A percentile compares a stretch with the other conserved stretches of the same genome.
These are phyloP conservation scores for Lachancea meyersii DNA, from an alignment of 805 yeast genomes.

Conservation along the genomic window DNA sequence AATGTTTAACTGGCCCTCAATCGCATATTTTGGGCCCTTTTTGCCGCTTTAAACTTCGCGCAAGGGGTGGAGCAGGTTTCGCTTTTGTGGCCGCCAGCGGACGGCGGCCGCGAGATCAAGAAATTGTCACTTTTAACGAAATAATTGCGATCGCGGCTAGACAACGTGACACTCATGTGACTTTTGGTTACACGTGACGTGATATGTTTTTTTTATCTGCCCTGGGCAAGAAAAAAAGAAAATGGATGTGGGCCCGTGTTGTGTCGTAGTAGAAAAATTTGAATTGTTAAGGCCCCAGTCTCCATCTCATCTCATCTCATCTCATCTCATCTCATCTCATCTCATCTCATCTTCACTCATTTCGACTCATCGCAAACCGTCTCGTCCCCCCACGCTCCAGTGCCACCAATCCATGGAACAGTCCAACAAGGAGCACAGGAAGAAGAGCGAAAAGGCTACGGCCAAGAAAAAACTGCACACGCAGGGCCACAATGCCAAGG, in stretches of 20 bases:
- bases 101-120: too few relatives aligned
- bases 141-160: not conserved
- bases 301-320: not conserved
- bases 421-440: slow-evolving; percentile 78
- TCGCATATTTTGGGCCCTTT: too few relatives aligned
- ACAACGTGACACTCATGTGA: not conserved
- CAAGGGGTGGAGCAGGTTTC: not conserved
- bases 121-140: not conserved
- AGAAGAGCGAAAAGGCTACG: slow-evolving; percentile 46
- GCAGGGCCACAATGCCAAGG: slow-evolving; percentile 80
- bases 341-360: slow-evolving; percentile 18
- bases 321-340: slow-evolving; percentile 1
- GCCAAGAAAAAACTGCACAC: slow-evolving; percentile 85
- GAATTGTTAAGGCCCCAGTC: not conserved
- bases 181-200: not conserved
- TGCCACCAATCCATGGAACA: slow-evolving; percentile 55
- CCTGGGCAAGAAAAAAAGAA: not conserved
- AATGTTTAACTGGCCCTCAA: too few relatives aligned
- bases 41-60: not conserved
- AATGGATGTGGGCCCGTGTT: not conserved
- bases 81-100: not conserved
- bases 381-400: too few relatives aligned
- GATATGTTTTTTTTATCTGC: not conserved
- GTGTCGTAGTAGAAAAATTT: not conserved
- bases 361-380: not conserved